Conservation (phyloP, 768 basidiomycete species). For the Phlebiopsis gigantea region DNA sequence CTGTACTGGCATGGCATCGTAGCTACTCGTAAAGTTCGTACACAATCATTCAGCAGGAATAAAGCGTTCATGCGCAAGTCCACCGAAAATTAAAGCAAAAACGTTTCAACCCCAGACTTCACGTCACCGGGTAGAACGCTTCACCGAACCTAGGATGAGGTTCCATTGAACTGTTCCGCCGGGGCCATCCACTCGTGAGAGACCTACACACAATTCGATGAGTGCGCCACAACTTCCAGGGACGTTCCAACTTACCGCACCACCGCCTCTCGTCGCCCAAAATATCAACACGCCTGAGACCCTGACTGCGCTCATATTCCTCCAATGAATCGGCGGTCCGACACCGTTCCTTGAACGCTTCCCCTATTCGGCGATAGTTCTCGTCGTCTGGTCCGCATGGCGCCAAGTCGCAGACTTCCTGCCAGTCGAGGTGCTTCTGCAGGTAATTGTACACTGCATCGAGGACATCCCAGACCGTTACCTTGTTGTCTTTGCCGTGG, state of each 20-base stretch:
- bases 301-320: background rate
- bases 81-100: no score
- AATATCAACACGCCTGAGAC: background rate
- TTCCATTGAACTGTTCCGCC: background rate
- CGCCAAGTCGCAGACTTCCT: background rate
- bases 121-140: no score
- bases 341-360: background rate
- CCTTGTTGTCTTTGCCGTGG: background rate
- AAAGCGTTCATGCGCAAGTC: no score
- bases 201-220: background rate
- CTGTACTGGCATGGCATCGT: no score
- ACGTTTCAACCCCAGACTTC: no score
- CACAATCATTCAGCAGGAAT: no score
- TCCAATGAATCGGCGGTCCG: background rate
- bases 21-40: no score
- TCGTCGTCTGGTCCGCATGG: background rate
- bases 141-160: background rate
- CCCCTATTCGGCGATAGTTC: background rate
- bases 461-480: background rate
- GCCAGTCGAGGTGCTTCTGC: background rate
- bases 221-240: background rate
- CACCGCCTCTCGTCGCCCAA: slow-evolving; percentile 1
- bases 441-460: background rate
- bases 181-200: background rate
- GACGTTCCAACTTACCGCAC: background rate